phyloP scores from a whole-genome alignment of 176 grass and related monocot genomes.

The Juncus inflexus region DNA sequence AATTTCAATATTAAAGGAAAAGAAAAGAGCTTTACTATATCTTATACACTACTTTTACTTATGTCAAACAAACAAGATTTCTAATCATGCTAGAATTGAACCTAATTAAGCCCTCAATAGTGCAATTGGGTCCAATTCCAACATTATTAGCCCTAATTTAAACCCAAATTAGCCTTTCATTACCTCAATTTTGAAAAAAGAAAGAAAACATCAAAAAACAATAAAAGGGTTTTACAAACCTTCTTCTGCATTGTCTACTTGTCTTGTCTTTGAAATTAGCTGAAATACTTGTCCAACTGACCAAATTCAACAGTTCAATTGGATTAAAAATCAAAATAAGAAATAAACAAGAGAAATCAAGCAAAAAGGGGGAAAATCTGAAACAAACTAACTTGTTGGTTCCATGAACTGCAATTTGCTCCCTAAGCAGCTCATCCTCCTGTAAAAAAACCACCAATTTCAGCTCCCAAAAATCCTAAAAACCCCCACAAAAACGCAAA shows the following conservation, averaged over 20 bases:
- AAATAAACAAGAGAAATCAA: neutral
- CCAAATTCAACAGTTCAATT: slow-evolving; percentile 1
- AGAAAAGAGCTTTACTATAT: neutral
- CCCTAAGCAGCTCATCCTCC: slow-evolving; percentile 81
- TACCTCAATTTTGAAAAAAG: neutral
- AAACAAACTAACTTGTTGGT: slow-evolving; percentile 60
- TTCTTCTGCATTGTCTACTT: slow-evolving; percentile 86
- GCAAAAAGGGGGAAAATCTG: neutral
- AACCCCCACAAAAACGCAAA: neutral
- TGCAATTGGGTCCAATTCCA: neutral
- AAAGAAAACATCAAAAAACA: neutral
- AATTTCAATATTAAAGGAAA: slow-evolving; percentile 6
- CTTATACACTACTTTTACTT: neutral
- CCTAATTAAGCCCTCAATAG: too few species aligned
- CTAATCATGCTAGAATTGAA: neutral
- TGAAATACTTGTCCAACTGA: slow-evolving; percentile 76
- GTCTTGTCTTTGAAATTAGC: slow-evolving; percentile 94
- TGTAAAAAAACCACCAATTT: slow-evolving; percentile 29
- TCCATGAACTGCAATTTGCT: slow-evolving; percentile 72
- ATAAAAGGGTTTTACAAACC: slow-evolving; percentile 30
- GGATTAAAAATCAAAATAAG: neutral
- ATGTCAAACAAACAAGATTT: neutral
- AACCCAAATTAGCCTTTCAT: neutral
- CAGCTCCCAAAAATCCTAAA: neutral
- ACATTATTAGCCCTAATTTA: slow-evolving; percentile 1